A percentile compares a stretch with the other conserved stretches of the same genome.
phyloP scores from a whole-genome alignment of 441 rosid species.

The Codiaeum variegatum region DNA sequence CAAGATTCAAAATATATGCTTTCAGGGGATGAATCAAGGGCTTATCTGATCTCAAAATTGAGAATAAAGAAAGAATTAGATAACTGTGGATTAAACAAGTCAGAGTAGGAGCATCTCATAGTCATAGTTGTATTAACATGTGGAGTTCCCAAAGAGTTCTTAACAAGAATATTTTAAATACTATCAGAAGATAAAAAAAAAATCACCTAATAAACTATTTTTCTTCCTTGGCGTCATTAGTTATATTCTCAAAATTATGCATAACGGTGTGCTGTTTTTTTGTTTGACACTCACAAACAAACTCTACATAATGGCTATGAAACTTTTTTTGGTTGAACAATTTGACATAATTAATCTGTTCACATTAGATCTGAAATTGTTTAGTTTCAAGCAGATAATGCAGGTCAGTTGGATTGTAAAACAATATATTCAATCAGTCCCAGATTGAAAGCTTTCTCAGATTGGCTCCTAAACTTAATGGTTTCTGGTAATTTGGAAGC shows the following conservation, averaged over 20 bases:
- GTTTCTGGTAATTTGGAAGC: constrained; percentile 67
- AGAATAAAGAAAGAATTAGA: no score
- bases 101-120: neutral
- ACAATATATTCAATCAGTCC: constrained; percentile 59
- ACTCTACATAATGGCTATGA: neutral
- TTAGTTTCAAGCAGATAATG: constrained; percentile 27
- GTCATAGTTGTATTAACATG: neutral
- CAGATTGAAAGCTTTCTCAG: constrained; percentile 63
- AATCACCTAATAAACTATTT: neutral
- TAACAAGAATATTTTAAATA: neutral
- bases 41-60: neutral
- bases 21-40: neutral
- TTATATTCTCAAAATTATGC: neutral
- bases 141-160: neutral
- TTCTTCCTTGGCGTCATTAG: neutral
- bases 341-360: neutral
- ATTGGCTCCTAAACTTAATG: constrained; percentile 74
- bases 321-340: neutral
- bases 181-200: no score
- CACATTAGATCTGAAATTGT: constrained; percentile 20
- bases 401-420: constrained; percentile 27
- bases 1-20: neutral
- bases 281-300: neutral
- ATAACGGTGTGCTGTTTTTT: neutral
- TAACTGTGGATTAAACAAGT: neutral